phyloP scores from a whole-genome alignment of 257 asterid genomes.

The Euphrasia confusa region DNA sequence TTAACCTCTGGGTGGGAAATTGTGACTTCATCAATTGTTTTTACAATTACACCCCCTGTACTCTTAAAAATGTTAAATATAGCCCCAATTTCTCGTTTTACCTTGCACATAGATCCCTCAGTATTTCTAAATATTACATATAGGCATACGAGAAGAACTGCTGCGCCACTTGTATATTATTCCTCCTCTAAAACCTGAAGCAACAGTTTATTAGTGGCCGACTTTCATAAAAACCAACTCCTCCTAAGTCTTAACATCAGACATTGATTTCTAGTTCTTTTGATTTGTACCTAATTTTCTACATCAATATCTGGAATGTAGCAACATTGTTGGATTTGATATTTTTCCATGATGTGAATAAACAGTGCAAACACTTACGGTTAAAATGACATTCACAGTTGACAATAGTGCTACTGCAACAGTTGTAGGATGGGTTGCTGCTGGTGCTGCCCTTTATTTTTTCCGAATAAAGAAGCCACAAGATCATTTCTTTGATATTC shows the following conservation, averaged over 20 bases:
- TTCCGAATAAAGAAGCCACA: constrained; percentile 70
- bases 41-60: neutral
- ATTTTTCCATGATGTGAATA: constrained; percentile 9
- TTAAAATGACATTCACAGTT: constrained; percentile 35
- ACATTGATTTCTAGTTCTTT: neutral
- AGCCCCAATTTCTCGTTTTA: neutral
- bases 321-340: constrained; percentile 14
- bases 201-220: neutral
- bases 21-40: neutral
- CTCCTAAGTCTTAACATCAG: neutral
- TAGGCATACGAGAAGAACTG: constrained; percentile 14
- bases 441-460: constrained; percentile 84
- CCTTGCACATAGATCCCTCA: neutral
- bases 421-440: constrained; percentile 88
- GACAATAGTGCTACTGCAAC: constrained; percentile 73
- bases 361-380: constrained; percentile 17
- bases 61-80: neutral
- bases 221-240: constrained; percentile 1
- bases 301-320: constrained; percentile 4
- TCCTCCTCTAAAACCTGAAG: constrained; percentile 9
- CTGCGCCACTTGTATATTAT: too few species aligned
- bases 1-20: too few species aligned
- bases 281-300: constrained; percentile 1
- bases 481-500: constrained; percentile 87
- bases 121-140: neutral